A percentile compares a stretch with the other conserved stretches of the same genome.
Conservation (phyloP, 2,329 filamentous ascomycete genomes). For the Huntiella moniliformis region DNA sequence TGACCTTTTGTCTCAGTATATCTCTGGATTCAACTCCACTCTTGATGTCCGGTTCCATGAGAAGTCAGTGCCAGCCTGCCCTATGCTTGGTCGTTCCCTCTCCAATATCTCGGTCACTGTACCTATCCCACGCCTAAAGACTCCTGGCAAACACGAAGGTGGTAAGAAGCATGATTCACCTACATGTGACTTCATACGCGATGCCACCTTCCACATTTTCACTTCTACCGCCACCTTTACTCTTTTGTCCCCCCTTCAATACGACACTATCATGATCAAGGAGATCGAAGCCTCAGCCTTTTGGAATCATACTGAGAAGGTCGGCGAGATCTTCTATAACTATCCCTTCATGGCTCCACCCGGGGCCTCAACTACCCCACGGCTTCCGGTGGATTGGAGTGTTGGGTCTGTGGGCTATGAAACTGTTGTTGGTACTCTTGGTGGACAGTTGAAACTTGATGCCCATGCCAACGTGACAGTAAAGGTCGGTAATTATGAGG, state of each 20-base stretch:
- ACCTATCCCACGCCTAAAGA: conserved; percentile 46
- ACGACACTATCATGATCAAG: conserved; percentile 59
- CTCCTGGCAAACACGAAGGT: conserved; percentile 25
- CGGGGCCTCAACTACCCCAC: conserved; percentile 52
- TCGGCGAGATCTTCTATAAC: conserved; percentile 61
- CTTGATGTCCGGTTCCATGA: conserved; percentile 55
- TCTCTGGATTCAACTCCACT: conserved; percentile 74
- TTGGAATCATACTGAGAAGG: conserved; percentile 60
- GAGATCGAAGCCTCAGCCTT: conserved; percentile 67
- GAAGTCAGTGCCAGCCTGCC: conserved; percentile 54
- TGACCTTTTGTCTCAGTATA: conserved; percentile 63
- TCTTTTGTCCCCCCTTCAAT: conserved; percentile 56
- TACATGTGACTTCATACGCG: conserved; percentile 47
- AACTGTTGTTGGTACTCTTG: conserved; percentile 59
- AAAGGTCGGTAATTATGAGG: conserved; percentile 54
- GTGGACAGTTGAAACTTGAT: conserved; percentile 61
- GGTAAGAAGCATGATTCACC: conserved; percentile 15
- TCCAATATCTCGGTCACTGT: conserved; percentile 54
- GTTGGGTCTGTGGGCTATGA: conserved; percentile 65
- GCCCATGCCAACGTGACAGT: conserved; percentile 60
- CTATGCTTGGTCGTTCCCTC: conserved; percentile 52
- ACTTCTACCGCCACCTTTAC: conserved; percentile 75
- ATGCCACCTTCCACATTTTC: conserved; percentile 71
- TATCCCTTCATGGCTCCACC: conserved; percentile 60
- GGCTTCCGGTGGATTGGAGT: conserved; percentile 66